Evolutionary conservation across 2,329 filamentous ascomycete species (phyloP), one percentile per base, ranked within the genome.

Genomic region (Verticillium longisporum): DNA sequence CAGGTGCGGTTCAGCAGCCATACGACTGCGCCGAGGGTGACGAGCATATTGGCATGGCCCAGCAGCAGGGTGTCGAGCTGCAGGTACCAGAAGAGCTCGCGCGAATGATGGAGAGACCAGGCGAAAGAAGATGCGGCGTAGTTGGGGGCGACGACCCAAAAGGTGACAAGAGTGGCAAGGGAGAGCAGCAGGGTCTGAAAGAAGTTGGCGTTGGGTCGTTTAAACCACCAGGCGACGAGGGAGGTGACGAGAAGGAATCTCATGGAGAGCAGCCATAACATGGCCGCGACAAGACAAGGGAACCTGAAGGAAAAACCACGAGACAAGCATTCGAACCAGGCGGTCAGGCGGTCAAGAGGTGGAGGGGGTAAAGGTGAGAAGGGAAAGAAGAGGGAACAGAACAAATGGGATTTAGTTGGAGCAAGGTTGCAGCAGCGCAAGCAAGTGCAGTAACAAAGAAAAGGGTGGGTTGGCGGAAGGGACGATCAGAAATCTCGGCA

Each of bases 1-100:
- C 90, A 92, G 64, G 92, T 91, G 71, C 95, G 88, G 73, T 91
- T 89, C 62, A 92, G 81, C 63, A 97, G 83, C 83, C 83, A 85
- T 58, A 80, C 69, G 56, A 83, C 74, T 60, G 83, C 83, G 61
- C 78, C 75, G 55, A 82, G 77, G 55, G 79, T 83, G 62, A 85
- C 70, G 57, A 83, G 71, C 82, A 85, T 85, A 65, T 78, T 83
- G 62, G 80, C 77, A 74, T 84, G 78, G 61, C 78, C 74, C 38
- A 78, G 64, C 32, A 82, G 68, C 63, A 83, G 69, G 32, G 76
- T 73, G 71, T 82, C 78, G 62, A 83, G 74, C 60, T 73, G 77
- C 45, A 80, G 71, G 57, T 64, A 61, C 41, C 62, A 63, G 54
- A 63, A 60, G 36, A 59, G 50, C 57, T 65, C 62, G 18, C 62